Evolutionary conservation across 2,329 filamentous ascomycete genomes (phyloP).

Genomic region (Neodidymelliopsis sp.): DNA sequence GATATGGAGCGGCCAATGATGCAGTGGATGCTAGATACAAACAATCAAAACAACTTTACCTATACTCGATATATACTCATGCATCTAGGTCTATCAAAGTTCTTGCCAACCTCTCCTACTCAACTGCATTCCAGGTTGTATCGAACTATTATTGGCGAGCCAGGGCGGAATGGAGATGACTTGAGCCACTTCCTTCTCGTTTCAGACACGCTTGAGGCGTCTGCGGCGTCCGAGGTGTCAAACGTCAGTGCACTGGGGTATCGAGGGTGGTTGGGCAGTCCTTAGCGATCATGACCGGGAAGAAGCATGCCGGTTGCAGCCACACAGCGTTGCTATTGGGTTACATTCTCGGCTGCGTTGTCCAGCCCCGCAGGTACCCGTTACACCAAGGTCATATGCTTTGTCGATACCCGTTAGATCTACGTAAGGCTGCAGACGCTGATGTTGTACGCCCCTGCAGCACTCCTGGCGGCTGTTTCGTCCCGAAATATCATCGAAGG

Average conservation of each 20-base stretch:
- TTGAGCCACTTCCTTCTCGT: conserved; percentile 39
- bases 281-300: conserved; percentile 25
- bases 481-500: neutral
- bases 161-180: conserved; percentile 44
- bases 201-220: conserved; percentile 33
- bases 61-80: conserved; percentile 48
- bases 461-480: neutral
- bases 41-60: conserved; percentile 44
- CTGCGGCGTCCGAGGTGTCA: conserved; percentile 24
- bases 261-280: conserved; percentile 36
- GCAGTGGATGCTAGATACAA: conserved; percentile 31
- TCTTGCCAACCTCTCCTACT: conserved; percentile 45
- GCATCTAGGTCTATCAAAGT: conserved; percentile 32
- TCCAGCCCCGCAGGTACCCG: conserved; percentile 25
- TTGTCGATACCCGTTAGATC: conserved; percentile 9
- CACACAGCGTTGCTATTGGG: conserved; percentile 23
- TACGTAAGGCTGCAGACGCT: conserved; percentile 14
- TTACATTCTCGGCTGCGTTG: conserved; percentile 25
- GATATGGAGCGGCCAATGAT: conserved; percentile 40
- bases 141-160: conserved; percentile 45
- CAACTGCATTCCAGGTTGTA: conserved; percentile 40
- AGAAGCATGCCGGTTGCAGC: conserved; percentile 39
- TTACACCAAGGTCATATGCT: conserved; percentile 23
- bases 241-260: conserved; percentile 22
- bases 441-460: neutral